phyloP scores from a whole-genome alignment of 257 asterid genomes.

The Coffea eugenioides region DNA sequence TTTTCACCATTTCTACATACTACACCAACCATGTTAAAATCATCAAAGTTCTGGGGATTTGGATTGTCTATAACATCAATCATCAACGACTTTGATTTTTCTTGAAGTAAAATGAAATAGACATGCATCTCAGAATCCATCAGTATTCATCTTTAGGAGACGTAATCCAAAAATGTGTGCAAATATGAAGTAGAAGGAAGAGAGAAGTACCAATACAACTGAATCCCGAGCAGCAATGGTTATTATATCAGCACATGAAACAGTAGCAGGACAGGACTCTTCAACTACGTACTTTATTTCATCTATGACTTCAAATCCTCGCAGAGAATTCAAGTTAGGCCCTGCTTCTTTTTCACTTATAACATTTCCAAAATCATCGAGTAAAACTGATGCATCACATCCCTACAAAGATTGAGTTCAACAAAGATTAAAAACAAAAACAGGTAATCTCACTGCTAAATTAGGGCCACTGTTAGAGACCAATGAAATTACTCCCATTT shows the following conservation, averaged over 20 bases:
- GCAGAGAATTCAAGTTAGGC: slow-evolving; percentile 28
- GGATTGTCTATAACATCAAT: not conserved
- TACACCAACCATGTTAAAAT: not conserved
- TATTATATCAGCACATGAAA: slow-evolving; percentile 38
- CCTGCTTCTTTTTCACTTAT: slow-evolving; percentile 35
- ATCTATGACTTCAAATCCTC: slow-evolving; percentile 39
- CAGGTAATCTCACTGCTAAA: not conserved
- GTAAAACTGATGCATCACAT: slow-evolving; percentile 34
- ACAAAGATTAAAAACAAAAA: not conserved
- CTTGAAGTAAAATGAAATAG: not conserved
- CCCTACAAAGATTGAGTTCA: slow-evolving; percentile 17
- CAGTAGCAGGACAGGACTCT: slow-evolving; percentile 29
- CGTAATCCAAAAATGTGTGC: not conserved
- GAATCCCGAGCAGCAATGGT: slow-evolving; percentile 37
- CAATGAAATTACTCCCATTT: not conserved
- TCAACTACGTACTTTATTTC: slow-evolving; percentile 30
- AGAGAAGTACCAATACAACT: slow-evolving; percentile 26
- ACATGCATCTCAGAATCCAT: not conserved
- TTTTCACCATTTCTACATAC: no score
- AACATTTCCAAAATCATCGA: slow-evolving; percentile 24
- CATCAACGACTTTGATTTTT: not conserved
- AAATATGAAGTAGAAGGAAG: not conserved
- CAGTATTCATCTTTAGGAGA: not conserved
- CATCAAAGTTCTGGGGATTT: not conserved
- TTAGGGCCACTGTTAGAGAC: not conserved